Evolutionary conservation across 2,329 filamentous ascomycete species (phyloP).

Genomic region (Fusarium chaquense): DNA sequence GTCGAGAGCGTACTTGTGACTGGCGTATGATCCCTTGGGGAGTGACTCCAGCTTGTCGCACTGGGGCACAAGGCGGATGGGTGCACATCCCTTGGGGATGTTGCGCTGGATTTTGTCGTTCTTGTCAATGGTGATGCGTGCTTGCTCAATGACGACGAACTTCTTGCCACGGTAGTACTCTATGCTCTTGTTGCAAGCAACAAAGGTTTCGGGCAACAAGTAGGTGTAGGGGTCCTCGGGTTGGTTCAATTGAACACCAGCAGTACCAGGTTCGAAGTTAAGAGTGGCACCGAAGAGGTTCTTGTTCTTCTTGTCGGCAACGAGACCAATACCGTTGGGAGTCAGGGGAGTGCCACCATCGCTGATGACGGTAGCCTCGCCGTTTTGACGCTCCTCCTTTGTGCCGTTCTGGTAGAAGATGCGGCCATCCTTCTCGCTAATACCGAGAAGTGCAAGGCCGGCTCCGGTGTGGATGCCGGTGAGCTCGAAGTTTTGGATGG

Average conservation of each 20-base stretch:
- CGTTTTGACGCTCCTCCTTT: constrained; percentile 49
- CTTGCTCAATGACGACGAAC: constrained; percentile 56
- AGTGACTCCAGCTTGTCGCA: constrained; percentile 56
- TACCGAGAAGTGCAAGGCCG: constrained; percentile 55
- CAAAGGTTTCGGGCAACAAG: constrained; percentile 53
- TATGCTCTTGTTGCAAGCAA: constrained; percentile 58
- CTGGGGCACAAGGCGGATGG: constrained; percentile 58
- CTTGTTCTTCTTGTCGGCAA: constrained; percentile 47
- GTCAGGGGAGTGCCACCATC: constrained; percentile 56
- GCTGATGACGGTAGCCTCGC: constrained; percentile 53
- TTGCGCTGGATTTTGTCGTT: constrained; percentile 41
- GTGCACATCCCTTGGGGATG: constrained; percentile 54
- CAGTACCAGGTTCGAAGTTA: constrained; percentile 53
- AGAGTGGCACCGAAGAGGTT: constrained; percentile 50
- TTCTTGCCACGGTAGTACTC: constrained; percentile 56
- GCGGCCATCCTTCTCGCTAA: constrained; percentile 45
- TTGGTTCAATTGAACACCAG: constrained; percentile 51
- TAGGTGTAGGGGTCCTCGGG: constrained; percentile 44
- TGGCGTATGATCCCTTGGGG: constrained; percentile 52
- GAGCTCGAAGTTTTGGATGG: constrained; percentile 57
- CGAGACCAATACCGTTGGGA: constrained; percentile 54
- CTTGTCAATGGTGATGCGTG: constrained; percentile 46
- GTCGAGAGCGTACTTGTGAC: constrained; percentile 55
- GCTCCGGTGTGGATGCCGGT: constrained; percentile 59
- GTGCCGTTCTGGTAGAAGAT: constrained; percentile 66